Conservation (phyloP, 129 eudicot species). For the Daucus carota region DNA sequence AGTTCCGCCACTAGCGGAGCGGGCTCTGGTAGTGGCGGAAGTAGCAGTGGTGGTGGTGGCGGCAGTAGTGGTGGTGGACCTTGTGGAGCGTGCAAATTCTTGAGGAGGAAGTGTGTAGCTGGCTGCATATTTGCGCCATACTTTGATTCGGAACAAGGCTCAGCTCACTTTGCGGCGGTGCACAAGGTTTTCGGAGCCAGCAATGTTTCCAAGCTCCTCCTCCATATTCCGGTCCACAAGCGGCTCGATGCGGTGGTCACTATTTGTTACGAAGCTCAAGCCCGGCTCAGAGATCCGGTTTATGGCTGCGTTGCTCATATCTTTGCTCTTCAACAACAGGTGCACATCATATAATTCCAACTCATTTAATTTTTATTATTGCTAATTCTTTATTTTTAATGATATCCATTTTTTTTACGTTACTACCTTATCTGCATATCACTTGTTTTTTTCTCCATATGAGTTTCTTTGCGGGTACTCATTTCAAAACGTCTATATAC, state of each 20-base stretch:
- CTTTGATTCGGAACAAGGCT: conserved; percentile 82
- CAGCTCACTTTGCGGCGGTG: conserved; percentile 78
- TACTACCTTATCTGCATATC: not conserved
- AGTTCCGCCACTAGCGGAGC: conserved; percentile 17
- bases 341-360: not conserved
- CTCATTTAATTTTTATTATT: too few relatives aligned
- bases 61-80: conserved; percentile 56
- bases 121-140: conserved; percentile 88
- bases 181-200: conserved; percentile 89
- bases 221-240: conserved; percentile 52
- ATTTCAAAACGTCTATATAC: not conserved
- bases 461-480: not conserved
- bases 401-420: not conserved
- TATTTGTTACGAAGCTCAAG: conserved; percentile 75
- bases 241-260: conserved; percentile 79
- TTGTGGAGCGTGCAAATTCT: conserved; percentile 86
- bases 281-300: conserved; percentile 69
- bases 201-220: conserved; percentile 61
- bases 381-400: not conserved
- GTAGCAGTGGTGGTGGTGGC: conserved; percentile 19
- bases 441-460: not conserved
- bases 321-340: conserved; percentile 85
- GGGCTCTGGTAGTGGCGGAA: conserved; percentile 21
- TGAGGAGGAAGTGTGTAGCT: conserved; percentile 64
- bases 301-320: conserved; percentile 76